Evolutionary conservation across 192 early-diverging fungal genomes (phyloP).

Genomic region (Helicostylum pulchrum): DNA sequence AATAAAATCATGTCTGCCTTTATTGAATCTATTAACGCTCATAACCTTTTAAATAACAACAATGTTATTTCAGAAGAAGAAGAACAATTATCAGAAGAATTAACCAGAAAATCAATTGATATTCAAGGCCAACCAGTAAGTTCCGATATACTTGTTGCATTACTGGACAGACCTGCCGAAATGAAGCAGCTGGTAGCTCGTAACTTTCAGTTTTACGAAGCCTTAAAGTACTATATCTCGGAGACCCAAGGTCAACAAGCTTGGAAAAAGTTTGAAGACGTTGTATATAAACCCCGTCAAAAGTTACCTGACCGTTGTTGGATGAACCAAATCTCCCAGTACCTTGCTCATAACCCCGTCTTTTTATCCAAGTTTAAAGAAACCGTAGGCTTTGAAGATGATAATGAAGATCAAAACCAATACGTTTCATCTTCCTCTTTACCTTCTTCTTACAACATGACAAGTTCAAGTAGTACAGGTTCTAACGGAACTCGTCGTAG

Average conservation of each 20-base stretch:
- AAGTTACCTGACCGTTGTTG: constrained; percentile 25
- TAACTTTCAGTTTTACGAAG: constrained; percentile 28
- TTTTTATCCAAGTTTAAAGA: constrained; percentile 35
- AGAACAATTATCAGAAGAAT: neutral
- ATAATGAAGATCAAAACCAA: neutral
- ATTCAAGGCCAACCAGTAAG: constrained; percentile 21
- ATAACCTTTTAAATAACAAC: constrained; percentile 1
- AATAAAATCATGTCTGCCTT: constrained; percentile 2
- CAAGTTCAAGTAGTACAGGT: neutral
- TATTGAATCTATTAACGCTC: neutral
- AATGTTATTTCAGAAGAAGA: constrained; percentile 11
- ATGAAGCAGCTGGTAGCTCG: constrained; percentile 24
- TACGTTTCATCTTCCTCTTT: neutral
- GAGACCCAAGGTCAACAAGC: constrained; percentile 22
- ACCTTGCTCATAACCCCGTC: constrained; percentile 23
- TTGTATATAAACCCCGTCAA: constrained; percentile 31
- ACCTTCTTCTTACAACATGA: neutral
- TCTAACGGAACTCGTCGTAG: neutral
- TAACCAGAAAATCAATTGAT: constrained; percentile 7
- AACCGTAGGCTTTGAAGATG: constrained; percentile 31
- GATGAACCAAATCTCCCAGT: constrained; percentile 20
- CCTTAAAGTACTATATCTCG: constrained; percentile 16
- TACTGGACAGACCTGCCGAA: constrained; percentile 25
- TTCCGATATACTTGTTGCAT: constrained; percentile 26
- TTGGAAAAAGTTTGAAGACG: constrained; percentile 30